Evolutionary conservation across 768 basidiomycete species (phyloP).

Genomic region (Omphalotus guepiniiformis): DNA sequence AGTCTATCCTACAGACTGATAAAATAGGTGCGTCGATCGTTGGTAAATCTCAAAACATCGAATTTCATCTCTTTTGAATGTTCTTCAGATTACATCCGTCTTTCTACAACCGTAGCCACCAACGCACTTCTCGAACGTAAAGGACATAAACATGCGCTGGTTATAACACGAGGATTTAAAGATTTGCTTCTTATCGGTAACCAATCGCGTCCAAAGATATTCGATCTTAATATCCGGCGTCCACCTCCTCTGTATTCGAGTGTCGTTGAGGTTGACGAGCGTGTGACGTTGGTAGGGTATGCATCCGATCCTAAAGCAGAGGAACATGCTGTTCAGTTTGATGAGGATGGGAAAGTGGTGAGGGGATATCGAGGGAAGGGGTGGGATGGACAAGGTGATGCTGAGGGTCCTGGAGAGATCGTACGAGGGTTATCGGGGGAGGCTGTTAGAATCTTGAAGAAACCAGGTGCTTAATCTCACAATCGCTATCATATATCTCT

Average conservation of each 20-base stretch:
- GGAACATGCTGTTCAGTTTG: slow-evolving; percentile 72
- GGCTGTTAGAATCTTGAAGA: slow-evolving; percentile 77
- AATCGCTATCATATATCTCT: slow-evolving; percentile 2
- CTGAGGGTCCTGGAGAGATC: slow-evolving; percentile 77
- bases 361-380: slow-evolving; percentile 74
- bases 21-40: slow-evolving; percentile 61
- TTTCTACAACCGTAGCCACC: slow-evolving; percentile 94
- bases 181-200: slow-evolving; percentile 93
- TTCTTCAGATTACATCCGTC: slow-evolving; percentile 74
- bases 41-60: neutral
- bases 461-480: slow-evolving; percentile 46
- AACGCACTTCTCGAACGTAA: slow-evolving; percentile 95
- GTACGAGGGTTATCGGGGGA: slow-evolving; percentile 85
- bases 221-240: slow-evolving; percentile 88
- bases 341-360: slow-evolving; percentile 60
- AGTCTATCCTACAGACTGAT: slow-evolving; percentile 61
- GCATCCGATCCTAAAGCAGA: slow-evolving; percentile 84
- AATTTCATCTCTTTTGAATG: neutral
- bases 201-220: slow-evolving; percentile 91
- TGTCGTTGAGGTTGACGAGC: slow-evolving; percentile 80
- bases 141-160: slow-evolving; percentile 84
- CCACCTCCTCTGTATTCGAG: slow-evolving; percentile 70
- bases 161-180: slow-evolving; percentile 89
- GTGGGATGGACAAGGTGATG: slow-evolving; percentile 65
- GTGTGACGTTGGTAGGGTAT: slow-evolving; percentile 91